phyloP scores from a whole-genome alignment of 129 eudicot genomes.

The Apium graveolens region DNA sequence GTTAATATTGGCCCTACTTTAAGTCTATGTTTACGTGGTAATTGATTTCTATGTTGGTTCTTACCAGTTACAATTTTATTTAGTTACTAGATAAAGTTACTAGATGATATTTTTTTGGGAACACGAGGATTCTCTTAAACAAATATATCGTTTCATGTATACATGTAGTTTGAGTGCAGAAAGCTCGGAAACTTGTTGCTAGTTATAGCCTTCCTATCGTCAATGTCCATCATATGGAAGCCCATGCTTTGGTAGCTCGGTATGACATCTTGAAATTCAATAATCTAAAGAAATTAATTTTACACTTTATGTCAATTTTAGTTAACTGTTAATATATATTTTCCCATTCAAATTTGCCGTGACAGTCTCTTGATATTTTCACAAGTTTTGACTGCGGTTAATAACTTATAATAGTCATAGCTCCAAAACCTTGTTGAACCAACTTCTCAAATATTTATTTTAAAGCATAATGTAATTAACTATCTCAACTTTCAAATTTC shows the following conservation, averaged over 20 bases:
- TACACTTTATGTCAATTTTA: not conserved
- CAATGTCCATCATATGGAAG: constrained; percentile 99
- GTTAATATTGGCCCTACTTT: constrained; percentile 98
- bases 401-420: not conserved
- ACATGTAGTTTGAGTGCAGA: constrained; percentile 77
- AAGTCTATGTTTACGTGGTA: constrained; percentile 91
- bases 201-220: constrained; percentile 64
- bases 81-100: not conserved
- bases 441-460: not conserved
- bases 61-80: not conserved
- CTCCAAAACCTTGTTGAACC: not conserved
- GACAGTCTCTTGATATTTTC: not conserved
- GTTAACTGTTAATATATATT: not conserved
- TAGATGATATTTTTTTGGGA: not conserved
- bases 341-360: not conserved
- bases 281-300: not conserved
- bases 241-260: constrained; percentile 96
- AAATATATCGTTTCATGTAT: constrained; percentile 7
- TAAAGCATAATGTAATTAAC: not conserved
- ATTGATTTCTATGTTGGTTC: constrained; percentile 9
- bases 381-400: not conserved
- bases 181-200: constrained; percentile 85
- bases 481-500: not conserved
- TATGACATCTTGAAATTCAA: constrained; percentile 5
- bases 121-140: constrained; percentile 2